A percentile compares a stretch with the other conserved stretches of the same genome.
Conservation (phyloP, 805 yeast species). For the Candida sanyiensis region DNA sequence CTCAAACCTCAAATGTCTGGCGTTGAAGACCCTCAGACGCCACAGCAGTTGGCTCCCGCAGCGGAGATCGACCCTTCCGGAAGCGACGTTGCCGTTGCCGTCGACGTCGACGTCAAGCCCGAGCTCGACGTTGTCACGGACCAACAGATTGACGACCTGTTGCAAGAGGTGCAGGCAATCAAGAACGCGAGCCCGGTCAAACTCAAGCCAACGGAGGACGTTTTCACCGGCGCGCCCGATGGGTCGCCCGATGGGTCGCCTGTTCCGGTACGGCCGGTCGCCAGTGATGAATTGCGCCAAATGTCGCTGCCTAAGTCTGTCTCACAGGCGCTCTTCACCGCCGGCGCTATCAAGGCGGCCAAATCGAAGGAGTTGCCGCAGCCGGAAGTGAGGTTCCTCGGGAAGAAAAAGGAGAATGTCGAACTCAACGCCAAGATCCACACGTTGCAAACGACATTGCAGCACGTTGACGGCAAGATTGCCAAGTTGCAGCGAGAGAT, state of each 20-base stretch:
- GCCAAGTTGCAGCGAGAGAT: slow-evolving; percentile 35
- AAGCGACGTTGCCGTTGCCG: not conserved
- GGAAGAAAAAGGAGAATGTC: slow-evolving; percentile 18
- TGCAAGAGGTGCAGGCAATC: slow-evolving; percentile 23
- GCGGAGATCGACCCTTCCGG: not conserved
- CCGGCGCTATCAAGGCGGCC: slow-evolving; percentile 23
- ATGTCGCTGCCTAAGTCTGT: slow-evolving; percentile 24
- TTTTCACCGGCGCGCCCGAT: no score
- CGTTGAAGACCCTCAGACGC: not conserved
- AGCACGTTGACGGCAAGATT: slow-evolving; percentile 30
- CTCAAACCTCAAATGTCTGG: not conserved
- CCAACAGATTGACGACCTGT: slow-evolving; percentile 25
- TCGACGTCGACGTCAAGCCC: slow-evolving; percentile 2
- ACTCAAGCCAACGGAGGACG: slow-evolving; percentile 7
- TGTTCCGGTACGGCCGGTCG: no score
- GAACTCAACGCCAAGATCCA: slow-evolving; percentile 19
- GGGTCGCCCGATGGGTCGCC: no score
- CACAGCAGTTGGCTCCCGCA: not conserved
- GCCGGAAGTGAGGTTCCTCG: slow-evolving; percentile 23
- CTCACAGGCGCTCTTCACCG: slow-evolving; percentile 24
- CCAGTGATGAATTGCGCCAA: not conserved
- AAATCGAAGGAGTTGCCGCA: slow-evolving; percentile 24
- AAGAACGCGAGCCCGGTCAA: slow-evolving; percentile 18
- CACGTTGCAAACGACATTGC: slow-evolving; percentile 28
- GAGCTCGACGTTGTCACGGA: slow-evolving; percentile 16